phyloP scores from a whole-genome alignment of 208 protist species.

The Leishmania martiniquensis region DNA sequence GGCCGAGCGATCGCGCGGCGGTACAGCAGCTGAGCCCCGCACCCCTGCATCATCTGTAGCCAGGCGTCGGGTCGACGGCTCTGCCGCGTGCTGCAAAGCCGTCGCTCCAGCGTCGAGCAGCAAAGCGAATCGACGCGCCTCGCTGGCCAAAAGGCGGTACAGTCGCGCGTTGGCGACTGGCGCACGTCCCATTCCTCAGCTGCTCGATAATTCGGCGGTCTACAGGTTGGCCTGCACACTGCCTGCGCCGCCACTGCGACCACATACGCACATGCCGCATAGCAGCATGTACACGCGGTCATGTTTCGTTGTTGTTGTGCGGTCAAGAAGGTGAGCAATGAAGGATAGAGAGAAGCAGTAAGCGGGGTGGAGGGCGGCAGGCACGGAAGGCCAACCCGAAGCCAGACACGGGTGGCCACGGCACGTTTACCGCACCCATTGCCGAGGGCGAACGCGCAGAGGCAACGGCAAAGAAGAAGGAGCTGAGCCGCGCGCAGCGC shows the following conservation, averaged over 20 bases:
- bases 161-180: not conserved
- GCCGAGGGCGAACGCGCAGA: not conserved
- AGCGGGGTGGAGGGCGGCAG: not conserved
- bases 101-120: conserved; percentile 5
- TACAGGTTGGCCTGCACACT: not conserved
- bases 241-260: too few species aligned
- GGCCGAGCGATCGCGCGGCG: not conserved
- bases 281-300: too few species aligned
- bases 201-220: not conserved
- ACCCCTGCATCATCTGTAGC: not conserved
- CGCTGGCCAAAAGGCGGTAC: conserved; percentile 19
- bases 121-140: conserved; percentile 3
- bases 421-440: too few species aligned
- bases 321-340: not conserved
- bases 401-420: too few species aligned
- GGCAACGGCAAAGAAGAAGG: not conserved
- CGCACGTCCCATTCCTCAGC: not conserved
- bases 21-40: not conserved
- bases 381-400: not conserved
- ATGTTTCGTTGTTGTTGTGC: too few species aligned
- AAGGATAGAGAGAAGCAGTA: not conserved
- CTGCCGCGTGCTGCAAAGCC: conserved; percentile 10
- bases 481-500: not conserved
- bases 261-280: too few species aligned
- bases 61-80: not conserved